A percentile compares a stretch with the other conserved stretches of the same genome.
Conservation (phyloP, 1,139 yeast genomes). For the Lodderomyces pseudojiufengensis region DNA sequence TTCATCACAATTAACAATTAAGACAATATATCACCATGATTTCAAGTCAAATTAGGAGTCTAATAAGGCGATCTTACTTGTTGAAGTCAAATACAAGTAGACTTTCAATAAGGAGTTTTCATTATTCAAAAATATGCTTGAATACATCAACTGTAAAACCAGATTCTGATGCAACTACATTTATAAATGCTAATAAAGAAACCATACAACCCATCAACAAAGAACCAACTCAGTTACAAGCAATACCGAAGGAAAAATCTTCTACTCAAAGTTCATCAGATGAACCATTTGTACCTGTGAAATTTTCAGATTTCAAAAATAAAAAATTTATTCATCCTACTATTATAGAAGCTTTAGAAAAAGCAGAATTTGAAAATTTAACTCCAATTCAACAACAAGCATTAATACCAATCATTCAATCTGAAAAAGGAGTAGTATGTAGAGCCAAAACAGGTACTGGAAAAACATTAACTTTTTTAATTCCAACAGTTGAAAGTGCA, state of each 20-base stretch:
- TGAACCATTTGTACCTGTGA: slow-evolving; percentile 5
- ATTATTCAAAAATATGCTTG: too few species aligned
- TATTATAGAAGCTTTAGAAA: slow-evolving; percentile 29
- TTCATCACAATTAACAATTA: too few species aligned
- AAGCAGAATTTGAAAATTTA: slow-evolving; percentile 46
- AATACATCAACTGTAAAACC: neutral
- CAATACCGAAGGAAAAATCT: too few species aligned
- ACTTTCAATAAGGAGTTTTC: too few species aligned
- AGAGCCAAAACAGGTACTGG: slow-evolving; percentile 97
- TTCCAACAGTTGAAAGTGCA: slow-evolving; percentile 63
- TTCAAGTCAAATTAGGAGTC: too few species aligned
- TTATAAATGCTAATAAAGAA: too few species aligned
- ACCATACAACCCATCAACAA: too few species aligned
- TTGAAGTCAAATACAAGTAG: too few species aligned
- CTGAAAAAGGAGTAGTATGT: slow-evolving; percentile 65
- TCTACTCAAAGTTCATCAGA: neutral
- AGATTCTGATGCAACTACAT: too few species aligned
- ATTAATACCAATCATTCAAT: slow-evolving; percentile 59
- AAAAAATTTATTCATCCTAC: slow-evolving; percentile 14
- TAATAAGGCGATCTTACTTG: too few species aligned
- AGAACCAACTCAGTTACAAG: too few species aligned
- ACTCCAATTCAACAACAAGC: slow-evolving; percentile 82
- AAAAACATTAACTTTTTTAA: slow-evolving; percentile 82
- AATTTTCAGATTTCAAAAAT: slow-evolving; percentile 13
- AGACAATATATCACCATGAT: too few species aligned